These are phyloP conservation scores for Neurospora sp. DNA, from an alignment of 495 filamentous ascomycete species.

Conservation along the genomic window DNA sequence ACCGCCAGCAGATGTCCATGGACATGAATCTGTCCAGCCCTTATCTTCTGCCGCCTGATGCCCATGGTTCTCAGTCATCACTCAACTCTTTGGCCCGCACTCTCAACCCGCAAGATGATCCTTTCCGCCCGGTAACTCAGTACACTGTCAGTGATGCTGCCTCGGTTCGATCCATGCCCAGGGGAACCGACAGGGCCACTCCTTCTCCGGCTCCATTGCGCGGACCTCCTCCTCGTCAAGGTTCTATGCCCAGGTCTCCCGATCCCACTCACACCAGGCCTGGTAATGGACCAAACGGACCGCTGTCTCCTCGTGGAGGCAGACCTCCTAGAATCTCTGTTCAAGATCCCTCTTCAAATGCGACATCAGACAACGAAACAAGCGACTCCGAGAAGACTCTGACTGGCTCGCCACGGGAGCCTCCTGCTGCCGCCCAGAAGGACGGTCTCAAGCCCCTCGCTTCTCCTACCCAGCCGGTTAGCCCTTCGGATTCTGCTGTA, in stretches of 20 bases:
- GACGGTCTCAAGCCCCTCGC: constrained; percentile 11
- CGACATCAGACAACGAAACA: background rate
- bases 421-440: constrained; percentile 23
- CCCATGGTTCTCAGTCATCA: constrained; percentile 74
- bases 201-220: background rate
- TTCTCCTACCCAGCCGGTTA: constrained; percentile 11
- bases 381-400: background rate
- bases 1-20: constrained; percentile 74
- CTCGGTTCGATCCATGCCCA: constrained; percentile 47
- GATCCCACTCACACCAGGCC: background rate
- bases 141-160: constrained; percentile 48
- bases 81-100: constrained; percentile 72
- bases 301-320: background rate
- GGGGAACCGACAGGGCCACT: constrained; percentile 41
- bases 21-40: constrained; percentile 73
- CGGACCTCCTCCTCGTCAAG: background rate
- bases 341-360: background rate
- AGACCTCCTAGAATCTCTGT: background rate
- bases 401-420: constrained; percentile 11
- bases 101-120: constrained; percentile 62
- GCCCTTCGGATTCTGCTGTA: constrained; percentile 17
- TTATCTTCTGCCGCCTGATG: constrained; percentile 76
- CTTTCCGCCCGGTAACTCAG: constrained; percentile 63
- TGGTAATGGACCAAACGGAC: background rate
- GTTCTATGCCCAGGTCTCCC: background rate